Evolutionary conservation across 441 rosid genomes (phyloP), one percentile per base, ranked within the genome.

Genomic region (Manihot esculenta): DNA sequence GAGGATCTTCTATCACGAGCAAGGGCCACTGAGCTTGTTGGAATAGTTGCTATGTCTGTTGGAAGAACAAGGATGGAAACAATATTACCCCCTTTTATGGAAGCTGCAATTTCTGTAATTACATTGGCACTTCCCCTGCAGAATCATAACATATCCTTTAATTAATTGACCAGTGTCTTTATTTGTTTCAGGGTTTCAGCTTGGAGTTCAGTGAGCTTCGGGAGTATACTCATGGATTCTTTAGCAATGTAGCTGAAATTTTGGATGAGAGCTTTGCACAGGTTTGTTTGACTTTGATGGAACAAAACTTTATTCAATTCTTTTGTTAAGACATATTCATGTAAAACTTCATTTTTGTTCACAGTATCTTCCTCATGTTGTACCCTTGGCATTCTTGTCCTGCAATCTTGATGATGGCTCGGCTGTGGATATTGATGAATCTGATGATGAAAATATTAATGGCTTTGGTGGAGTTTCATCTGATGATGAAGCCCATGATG

Each of bases 351-450:
- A 64, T 71, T 74, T 78, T 76, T 71, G 44, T 58, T 38, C 61
- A 80, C 94, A 96, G 99, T 96, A 88, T 80, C 91, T 96, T 76
- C 95, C 95, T 74, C 99, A 81, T 57, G 91, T 96, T 62, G 90
- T 90, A 73, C 98, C 98, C 56, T 81, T 92, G 74, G 96, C 90
- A 69, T 86, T 90, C 76, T 82, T 91, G 59, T 96, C 99, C 53
- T 96, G 99, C 88, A 90, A 93, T 84, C 98, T 96, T 62, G 98
- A 96, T 83, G 99, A 96, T 84, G 99, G 99, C 71, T 92, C 98
- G 73, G 95, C 99, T 0, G 93, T 96, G 53, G 93, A 90, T 74
- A 75, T 96, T 77, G 97, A 84, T 82, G 98, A 89, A 75, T 90
- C 97, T 76, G 97, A 93, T 74, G 93, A 93, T 85, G 99, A 90